These are phyloP conservation scores for Trichophyton mentagrophytes DNA, from an alignment of 2,329 filamentous ascomycete genomes.

Conservation along the genomic window DNA sequence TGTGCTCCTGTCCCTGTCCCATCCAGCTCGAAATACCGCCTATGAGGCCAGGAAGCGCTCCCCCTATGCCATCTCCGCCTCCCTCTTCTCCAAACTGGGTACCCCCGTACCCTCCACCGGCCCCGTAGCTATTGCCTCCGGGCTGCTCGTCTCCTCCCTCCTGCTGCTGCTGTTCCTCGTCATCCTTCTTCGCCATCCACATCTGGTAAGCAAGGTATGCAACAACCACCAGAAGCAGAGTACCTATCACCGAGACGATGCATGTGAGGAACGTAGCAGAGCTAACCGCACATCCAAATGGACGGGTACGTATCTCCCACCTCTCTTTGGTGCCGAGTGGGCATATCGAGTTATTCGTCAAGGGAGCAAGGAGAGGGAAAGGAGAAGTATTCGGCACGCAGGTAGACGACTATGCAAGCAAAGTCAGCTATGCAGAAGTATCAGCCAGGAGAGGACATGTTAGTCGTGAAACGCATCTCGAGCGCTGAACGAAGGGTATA, in stretches of 20 bases:
- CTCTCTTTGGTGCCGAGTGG: conserved; percentile 28
- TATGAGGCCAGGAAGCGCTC: neutral
- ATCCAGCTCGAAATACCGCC: conserved; percentile 4
- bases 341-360: conserved; percentile 26
- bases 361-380: conserved; percentile 28
- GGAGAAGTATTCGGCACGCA: conserved; percentile 28
- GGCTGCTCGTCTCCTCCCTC: neutral
- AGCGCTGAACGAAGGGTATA: neutral
- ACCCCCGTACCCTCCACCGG: neutral
- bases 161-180: conserved; percentile 1
- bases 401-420: conserved; percentile 22
- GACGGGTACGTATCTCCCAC: conserved; percentile 30
- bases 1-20: neutral
- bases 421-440: neutral
- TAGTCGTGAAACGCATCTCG: no score
- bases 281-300: conserved; percentile 31
- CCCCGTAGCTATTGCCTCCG: neutral
- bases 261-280: conserved; percentile 29
- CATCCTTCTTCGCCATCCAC: conserved; percentile 11
- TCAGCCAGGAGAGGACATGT: no score
- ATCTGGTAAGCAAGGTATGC: neutral
- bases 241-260: conserved; percentile 21
- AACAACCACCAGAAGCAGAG: conserved; percentile 15
- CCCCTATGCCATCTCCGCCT: neutral
- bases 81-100: neutral